Base-by-base conservation (phyloP, 176 grass and related monocot species). In the Luzula sylvatica region DNA sequence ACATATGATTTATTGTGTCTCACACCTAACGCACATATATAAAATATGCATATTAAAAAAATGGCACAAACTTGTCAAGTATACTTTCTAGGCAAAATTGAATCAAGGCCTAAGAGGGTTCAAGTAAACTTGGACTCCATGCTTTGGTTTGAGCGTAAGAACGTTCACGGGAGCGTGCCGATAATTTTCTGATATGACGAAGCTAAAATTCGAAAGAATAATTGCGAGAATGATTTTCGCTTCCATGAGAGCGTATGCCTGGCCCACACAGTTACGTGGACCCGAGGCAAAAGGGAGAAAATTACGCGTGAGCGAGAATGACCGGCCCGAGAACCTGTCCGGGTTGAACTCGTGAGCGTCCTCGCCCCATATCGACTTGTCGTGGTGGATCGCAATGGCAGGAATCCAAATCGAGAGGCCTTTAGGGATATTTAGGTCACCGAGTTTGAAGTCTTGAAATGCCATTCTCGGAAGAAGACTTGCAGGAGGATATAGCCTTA, bases 331-430 rank as follows among this genome's bases (percentile, higher is more conserved):
- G 26, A 94, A 94, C 40, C 88, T 68, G 52, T 94, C 79, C 0
- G 83, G 88, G 6, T 50, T 69, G 72, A 94, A 94, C 52, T 94
- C 68, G 11, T 94, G 68, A 38, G 63, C 79, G 50, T 94, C 76
- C 17, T 78, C 20, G 18, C 88, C 88, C 88, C 83, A 94, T 23
- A 87, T 68, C 19, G 75, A 55, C 50, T 71, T 50, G 29, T 94
- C 88, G 20, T 94, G 88, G 78, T 94, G 88, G 40, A 94, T 94
- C 6, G 88, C 88, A 1, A 94, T 78, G 56, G 83, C 88, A 7
- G 88, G 88, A 44, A 94, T 94, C 88, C 83, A 94, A 46, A 94
- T 55, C 1, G 88, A 94, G 7, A 94, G 21, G 2, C 88, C 88
- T 28, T 72, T 72, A 1, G 88, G 88, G 42, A 94, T 68, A 38